Percentiles rank a stretch among this genome's conserved stretches.
phyloP scores from a whole-genome alignment of 139 green algal genomes.

The Auxenochlorella pyrenoidosa region DNA sequence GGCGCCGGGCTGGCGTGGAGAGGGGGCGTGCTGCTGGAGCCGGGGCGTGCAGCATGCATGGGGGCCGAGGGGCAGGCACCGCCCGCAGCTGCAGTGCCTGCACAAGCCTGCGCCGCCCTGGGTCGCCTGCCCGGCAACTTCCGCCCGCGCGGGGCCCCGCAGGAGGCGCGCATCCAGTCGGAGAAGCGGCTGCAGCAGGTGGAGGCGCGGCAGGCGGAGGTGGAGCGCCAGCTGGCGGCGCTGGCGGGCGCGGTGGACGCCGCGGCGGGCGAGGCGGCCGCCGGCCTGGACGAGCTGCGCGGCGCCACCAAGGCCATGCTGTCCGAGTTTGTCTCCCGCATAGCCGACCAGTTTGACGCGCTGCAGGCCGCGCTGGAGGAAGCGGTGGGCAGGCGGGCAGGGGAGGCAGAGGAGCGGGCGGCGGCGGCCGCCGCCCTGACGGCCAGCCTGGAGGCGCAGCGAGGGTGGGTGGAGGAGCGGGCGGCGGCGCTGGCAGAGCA shows the following conservation, averaged over 20 bases:
- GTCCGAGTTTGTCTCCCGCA: slow-evolving; percentile 20
- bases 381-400: slow-evolving; percentile 9
- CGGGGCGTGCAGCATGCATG: too few species aligned
- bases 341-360: slow-evolving; percentile 57
- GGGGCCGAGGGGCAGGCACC: too few species aligned
- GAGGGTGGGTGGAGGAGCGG: slow-evolving; percentile 25
- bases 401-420: slow-evolving; percentile 11
- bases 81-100: too few species aligned
- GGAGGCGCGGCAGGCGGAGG: slow-evolving; percentile 35
- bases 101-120: too few species aligned
- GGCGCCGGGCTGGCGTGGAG: background rate
- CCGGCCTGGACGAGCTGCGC: slow-evolving; percentile 21
- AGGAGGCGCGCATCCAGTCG: slow-evolving; percentile 26
- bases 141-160: background rate
- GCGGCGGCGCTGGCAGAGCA: background rate
- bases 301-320: slow-evolving; percentile 29
- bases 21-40: background rate
- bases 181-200: slow-evolving; percentile 42
- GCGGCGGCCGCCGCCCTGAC: slow-evolving; percentile 7
- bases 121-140: too few species aligned
- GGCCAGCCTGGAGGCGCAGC: slow-evolving; percentile 20
- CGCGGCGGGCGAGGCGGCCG: slow-evolving; percentile 8
- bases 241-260: background rate
- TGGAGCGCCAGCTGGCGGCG: slow-evolving; percentile 12
- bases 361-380: slow-evolving; percentile 46